These are phyloP conservation scores for Coemansia sp. DNA, from an alignment of 192 early-diverging fungal species.

Conservation along the genomic window DNA sequence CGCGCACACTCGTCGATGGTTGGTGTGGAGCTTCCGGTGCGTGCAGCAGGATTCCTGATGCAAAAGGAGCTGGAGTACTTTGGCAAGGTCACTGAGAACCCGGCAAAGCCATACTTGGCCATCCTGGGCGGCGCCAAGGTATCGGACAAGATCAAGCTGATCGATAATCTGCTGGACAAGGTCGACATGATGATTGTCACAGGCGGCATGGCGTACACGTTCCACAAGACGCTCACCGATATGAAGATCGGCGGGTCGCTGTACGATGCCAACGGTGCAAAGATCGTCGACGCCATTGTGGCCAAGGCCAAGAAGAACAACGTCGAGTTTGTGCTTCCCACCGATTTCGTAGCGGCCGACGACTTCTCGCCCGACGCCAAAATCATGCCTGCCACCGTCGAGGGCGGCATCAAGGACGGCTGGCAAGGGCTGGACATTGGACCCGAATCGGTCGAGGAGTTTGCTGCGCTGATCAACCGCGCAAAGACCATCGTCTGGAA, in stretches of 20 bases:
- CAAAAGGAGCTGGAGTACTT: slow-evolving; percentile 99
- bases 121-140: slow-evolving; percentile 99
- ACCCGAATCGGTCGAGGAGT: slow-evolving; percentile 73
- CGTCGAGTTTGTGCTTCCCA: slow-evolving; percentile 88
- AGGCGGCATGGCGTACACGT: slow-evolving; percentile 99
- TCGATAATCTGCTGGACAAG: slow-evolving; percentile 97
- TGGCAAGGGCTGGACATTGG: slow-evolving; percentile 95
- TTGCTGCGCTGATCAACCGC: slow-evolving; percentile 64
- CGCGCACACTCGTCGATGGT: slow-evolving; percentile 98
- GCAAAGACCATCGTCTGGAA: slow-evolving; percentile 99
- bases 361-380: slow-evolving; percentile 84
- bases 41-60: slow-evolving; percentile 97
- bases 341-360: slow-evolving; percentile 89
- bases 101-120: slow-evolving; percentile 91
- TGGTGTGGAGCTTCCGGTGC: slow-evolving; percentile 85
- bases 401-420: slow-evolving; percentile 83
- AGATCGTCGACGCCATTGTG: slow-evolving; percentile 79
- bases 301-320: slow-evolving; percentile 89
- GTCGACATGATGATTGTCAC: slow-evolving; percentile 82
- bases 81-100: slow-evolving; percentile 93
- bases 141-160: slow-evolving; percentile 98
- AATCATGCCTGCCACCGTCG: slow-evolving; percentile 83
- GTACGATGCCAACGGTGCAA: slow-evolving; percentile 85
- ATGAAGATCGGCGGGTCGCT: slow-evolving; percentile 93
- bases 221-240: slow-evolving; percentile 86